Percentiles rank a stretch among this genome's conserved stretches.
Evolutionary conservation across 805 yeast species (phyloP).

Genomic region (Kodamaea jinghongensis): DNA sequence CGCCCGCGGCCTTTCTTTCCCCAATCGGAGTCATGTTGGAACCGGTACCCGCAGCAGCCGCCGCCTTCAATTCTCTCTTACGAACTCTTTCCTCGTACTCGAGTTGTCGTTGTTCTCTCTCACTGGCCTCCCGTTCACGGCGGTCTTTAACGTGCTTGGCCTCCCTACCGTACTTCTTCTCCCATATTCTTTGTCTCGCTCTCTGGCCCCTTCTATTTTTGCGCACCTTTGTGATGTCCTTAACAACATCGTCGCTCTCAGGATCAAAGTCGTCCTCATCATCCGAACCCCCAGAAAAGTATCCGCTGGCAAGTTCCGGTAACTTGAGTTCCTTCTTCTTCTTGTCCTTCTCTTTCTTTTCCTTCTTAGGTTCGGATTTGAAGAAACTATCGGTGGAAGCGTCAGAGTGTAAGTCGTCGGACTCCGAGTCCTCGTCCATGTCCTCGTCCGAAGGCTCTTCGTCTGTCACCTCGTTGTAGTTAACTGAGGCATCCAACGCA

Average conservation of each 20-base stretch:
- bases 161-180: conserved; percentile 72
- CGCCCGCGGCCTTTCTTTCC: conserved; percentile 20
- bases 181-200: conserved; percentile 97
- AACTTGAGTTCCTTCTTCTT: conserved; percentile 37
- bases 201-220: conserved; percentile 96
- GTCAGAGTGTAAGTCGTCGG: conserved; percentile 13
- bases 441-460: conserved; percentile 52
- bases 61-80: conserved; percentile 58
- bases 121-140: conserved; percentile 49
- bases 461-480: conserved; percentile 64
- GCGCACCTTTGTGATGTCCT: conserved; percentile 53
- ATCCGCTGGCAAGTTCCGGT: conserved; percentile 78
- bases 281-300: conserved; percentile 81
- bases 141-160: conserved; percentile 84
- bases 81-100: conserved; percentile 73
- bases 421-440: conserved; percentile 3
- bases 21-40: conserved; percentile 40
- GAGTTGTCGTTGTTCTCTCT: conserved; percentile 54
- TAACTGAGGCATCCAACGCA: conserved; percentile 33
- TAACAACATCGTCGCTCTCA: conserved; percentile 49
- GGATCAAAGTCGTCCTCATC: conserved; percentile 46
- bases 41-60: conserved; percentile 37
- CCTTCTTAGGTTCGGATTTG: conserved; percentile 22
- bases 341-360: conserved; percentile 21
- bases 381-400: conserved; percentile 36